Evolutionary conservation across 2,329 filamentous ascomycete species (phyloP).

Genomic region (Epichloe gansuensis): DNA sequence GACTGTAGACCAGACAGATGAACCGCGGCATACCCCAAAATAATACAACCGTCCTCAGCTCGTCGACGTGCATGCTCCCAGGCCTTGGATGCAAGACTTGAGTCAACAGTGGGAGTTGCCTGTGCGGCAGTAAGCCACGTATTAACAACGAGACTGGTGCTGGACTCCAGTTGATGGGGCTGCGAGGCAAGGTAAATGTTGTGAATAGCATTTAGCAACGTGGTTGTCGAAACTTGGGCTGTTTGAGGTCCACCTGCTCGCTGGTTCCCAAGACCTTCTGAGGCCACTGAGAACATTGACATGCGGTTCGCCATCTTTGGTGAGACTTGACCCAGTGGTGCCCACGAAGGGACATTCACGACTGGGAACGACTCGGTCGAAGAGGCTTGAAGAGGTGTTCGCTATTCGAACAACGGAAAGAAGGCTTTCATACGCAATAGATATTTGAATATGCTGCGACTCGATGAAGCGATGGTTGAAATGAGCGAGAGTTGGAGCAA

Average conservation of each 20-base stretch:
- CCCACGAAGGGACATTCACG: slow-evolving; percentile 29
- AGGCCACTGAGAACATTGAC: slow-evolving; percentile 58
- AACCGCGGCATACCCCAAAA: slow-evolving; percentile 57
- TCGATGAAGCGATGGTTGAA: background rate
- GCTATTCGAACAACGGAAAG: background rate
- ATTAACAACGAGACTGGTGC: slow-evolving; percentile 86
- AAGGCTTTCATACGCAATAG: background rate
- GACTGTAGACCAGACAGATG: background rate
- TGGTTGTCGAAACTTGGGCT: slow-evolving; percentile 81
- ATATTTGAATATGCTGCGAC: background rate
- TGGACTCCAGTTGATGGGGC: slow-evolving; percentile 78
- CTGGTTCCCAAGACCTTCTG: slow-evolving; percentile 47
- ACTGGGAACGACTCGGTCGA: background rate
- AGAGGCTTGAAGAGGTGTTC: background rate
- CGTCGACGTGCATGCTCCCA: slow-evolving; percentile 95
- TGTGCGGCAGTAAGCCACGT: slow-evolving; percentile 82
- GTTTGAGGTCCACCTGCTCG: slow-evolving; percentile 54
- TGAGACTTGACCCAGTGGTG: slow-evolving; percentile 15
- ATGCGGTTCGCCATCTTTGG: slow-evolving; percentile 47
- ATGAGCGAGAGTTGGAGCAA: background rate
- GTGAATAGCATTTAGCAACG: slow-evolving; percentile 82
- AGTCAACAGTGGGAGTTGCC: slow-evolving; percentile 62
- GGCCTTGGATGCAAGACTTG: slow-evolving; percentile 63
- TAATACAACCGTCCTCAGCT: slow-evolving; percentile 89
- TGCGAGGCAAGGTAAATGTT: slow-evolving; percentile 73